These are phyloP conservation scores for Oenanthe javanica DNA, from an alignment of 140 eudicot genomes.

Conservation along the genomic window DNA sequence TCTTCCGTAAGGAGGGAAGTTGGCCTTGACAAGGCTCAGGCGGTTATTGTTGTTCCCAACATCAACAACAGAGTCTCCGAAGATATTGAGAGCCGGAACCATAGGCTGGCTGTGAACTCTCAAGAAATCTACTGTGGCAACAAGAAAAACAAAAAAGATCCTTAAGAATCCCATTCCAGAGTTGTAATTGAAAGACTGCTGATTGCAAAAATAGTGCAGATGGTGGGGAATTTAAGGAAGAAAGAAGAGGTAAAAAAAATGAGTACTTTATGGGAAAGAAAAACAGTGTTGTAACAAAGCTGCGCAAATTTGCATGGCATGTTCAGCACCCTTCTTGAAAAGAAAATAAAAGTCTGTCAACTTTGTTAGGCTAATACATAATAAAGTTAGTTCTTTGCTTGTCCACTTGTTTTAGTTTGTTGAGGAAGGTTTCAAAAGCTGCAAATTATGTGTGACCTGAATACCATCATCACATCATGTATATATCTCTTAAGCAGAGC, in stretches of 20 bases:
- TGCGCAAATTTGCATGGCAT: neutral
- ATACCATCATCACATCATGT: neutral
- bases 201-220: slow-evolving; percentile 1
- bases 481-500: neutral
- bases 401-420: slow-evolving; percentile 13
- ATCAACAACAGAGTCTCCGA: slow-evolving; percentile 73
- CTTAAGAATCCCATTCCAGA: slow-evolving; percentile 8
- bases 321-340: neutral
- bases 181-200: neutral
- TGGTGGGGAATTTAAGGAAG: slow-evolving; percentile 9
- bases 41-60: slow-evolving; percentile 71
- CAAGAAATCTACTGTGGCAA: slow-evolving; percentile 3
- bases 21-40: slow-evolving; percentile 51
- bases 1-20: slow-evolving; percentile 82
- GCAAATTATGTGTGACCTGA: slow-evolving; percentile 6
- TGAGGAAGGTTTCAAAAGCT: neutral
- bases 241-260: neutral
- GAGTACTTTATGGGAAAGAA: neutral
- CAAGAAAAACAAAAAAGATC: neutral
- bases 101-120: slow-evolving; percentile 44
- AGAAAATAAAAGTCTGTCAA: neutral
- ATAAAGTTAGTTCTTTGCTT: neutral
- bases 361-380: slow-evolving; percentile 9
- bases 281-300: neutral
- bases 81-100: slow-evolving; percentile 70